Evolutionary conservation across 2,329 filamentous ascomycete species (phyloP).

Genomic region (Atkinsonella hypoxylon): DNA sequence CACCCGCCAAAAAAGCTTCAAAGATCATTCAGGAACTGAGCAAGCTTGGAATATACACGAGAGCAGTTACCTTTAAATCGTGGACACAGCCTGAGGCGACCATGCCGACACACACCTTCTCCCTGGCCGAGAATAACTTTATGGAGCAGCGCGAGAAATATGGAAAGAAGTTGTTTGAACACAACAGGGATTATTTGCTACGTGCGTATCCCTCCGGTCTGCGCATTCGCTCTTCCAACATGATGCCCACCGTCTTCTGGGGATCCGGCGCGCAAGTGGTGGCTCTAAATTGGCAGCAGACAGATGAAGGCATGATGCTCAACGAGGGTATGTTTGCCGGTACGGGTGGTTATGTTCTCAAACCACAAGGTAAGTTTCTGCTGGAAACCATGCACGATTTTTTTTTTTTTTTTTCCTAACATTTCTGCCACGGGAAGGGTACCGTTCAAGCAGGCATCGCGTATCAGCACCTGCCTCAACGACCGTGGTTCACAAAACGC

Average conservation of each 20-base stretch:
- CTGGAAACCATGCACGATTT: background rate
- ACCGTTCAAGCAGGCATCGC: constrained; percentile 16
- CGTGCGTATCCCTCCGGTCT: constrained; percentile 77
- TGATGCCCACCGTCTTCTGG: constrained; percentile 80
- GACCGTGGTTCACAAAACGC: constrained; percentile 37
- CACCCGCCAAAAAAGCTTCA: constrained; percentile 32
- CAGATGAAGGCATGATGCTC: constrained; percentile 90
- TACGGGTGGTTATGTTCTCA: constrained; percentile 75
- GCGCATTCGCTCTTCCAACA: constrained; percentile 72
- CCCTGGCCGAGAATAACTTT: constrained; percentile 51
- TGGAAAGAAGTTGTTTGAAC: constrained; percentile 51
- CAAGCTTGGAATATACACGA: constrained; percentile 69
- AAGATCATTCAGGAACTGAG: constrained; percentile 66
- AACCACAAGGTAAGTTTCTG: constrained; percentile 49
- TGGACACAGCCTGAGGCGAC: constrained; percentile 58
- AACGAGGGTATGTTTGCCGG: constrained; percentile 87
- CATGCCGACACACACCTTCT: constrained; percentile 60
- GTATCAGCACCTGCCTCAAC: constrained; percentile 11
- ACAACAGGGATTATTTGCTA: constrained; percentile 77
- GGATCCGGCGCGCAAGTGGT: constrained; percentile 81
- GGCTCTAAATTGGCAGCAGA: constrained; percentile 86
- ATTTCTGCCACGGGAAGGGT: constrained; percentile 12
- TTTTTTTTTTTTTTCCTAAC: background rate
- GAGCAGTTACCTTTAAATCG: constrained; percentile 69
- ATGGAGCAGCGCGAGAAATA: constrained; percentile 45